Evolutionary conservation across 129 eudicot genomes (phyloP).

Genomic region (Chrysanthemum lavandulifolium): DNA sequence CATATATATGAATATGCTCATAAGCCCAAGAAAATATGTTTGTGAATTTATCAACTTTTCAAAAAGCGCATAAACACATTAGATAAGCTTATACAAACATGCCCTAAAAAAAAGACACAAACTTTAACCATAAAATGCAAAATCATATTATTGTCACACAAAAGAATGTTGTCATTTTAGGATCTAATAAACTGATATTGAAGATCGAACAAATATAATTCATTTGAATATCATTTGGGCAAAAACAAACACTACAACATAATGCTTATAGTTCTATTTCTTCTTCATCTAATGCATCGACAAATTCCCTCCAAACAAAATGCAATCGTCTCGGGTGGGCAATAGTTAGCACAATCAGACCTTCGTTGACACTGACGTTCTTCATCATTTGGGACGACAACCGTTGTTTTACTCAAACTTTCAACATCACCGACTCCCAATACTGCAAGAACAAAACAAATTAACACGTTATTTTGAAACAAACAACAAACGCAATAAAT

Average conservation of each 20-base stretch:
- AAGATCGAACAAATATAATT: no score
- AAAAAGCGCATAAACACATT: no score
- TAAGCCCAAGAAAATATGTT: no score
- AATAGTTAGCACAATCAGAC: constrained; percentile 14
- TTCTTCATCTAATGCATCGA: constrained; percentile 14
- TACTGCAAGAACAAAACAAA: constrained; percentile 8
- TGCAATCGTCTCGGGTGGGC: constrained; percentile 21
- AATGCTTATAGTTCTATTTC: neutral
- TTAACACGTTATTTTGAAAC: neutral
- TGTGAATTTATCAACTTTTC: no score
- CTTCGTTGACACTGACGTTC: constrained; percentile 6
- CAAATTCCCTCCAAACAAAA: constrained; percentile 22
- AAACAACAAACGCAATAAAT: neutral
- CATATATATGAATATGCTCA: no score
- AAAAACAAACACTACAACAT: neutral
- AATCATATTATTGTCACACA: no score
- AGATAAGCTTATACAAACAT: no score
- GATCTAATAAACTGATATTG: no score
- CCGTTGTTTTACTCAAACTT: neutral
- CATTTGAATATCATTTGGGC: neutral
- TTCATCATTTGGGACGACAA: neutral
- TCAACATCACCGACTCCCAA: neutral
- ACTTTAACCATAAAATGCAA: no score
- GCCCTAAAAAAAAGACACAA: no score
- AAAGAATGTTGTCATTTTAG: no score